Percentiles rank a stretch among this genome's conserved stretches.
phyloP scores from a whole-genome alignment of 2,329 filamentous ascomycete species.

The Ambrosiella beaveri region DNA sequence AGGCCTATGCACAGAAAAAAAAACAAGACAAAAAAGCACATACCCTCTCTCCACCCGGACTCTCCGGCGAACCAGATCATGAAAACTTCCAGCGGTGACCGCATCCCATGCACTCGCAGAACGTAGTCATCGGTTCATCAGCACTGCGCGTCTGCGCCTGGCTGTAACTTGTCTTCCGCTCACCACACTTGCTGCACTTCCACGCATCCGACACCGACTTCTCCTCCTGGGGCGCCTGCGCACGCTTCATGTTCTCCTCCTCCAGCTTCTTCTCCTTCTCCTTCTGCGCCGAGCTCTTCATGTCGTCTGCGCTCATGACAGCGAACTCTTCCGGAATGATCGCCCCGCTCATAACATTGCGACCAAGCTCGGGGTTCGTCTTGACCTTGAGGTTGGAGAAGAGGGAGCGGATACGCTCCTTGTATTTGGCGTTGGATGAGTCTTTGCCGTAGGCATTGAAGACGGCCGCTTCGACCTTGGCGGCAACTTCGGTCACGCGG shows the following conservation, averaged over 20 bases:
- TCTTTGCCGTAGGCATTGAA: slow-evolving; percentile 54
- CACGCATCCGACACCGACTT: slow-evolving; percentile 79
- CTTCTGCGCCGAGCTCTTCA: slow-evolving; percentile 72
- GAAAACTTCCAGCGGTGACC: slow-evolving; percentile 57
- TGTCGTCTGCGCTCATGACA: slow-evolving; percentile 72
- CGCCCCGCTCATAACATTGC: slow-evolving; percentile 56
- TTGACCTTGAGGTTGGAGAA: slow-evolving; percentile 93
- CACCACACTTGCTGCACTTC: slow-evolving; percentile 78
- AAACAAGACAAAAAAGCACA: not conserved
- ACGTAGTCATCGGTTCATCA: slow-evolving; percentile 80
- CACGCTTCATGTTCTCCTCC: slow-evolving; percentile 91
- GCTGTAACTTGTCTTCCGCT: slow-evolving; percentile 88
- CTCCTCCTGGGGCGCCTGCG: slow-evolving; percentile 82
- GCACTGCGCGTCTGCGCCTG: slow-evolving; percentile 92
- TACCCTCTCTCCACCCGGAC: not conserved
- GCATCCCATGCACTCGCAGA: slow-evolving; percentile 54
- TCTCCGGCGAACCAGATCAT: slow-evolving; percentile 3
- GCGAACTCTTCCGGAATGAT: slow-evolving; percentile 62
- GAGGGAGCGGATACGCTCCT: slow-evolving; percentile 74
- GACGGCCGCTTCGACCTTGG: slow-evolving; percentile 71
- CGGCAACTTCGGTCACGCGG: slow-evolving; percentile 52
- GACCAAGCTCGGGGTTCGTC: slow-evolving; percentile 62
- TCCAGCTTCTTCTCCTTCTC: slow-evolving; percentile 59
- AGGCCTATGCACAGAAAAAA: too few species aligned
- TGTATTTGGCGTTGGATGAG: slow-evolving; percentile 47